Conservation (phyloP, 1,284 basidiomycete genomes). For the Trametes hirsuta region DNA sequence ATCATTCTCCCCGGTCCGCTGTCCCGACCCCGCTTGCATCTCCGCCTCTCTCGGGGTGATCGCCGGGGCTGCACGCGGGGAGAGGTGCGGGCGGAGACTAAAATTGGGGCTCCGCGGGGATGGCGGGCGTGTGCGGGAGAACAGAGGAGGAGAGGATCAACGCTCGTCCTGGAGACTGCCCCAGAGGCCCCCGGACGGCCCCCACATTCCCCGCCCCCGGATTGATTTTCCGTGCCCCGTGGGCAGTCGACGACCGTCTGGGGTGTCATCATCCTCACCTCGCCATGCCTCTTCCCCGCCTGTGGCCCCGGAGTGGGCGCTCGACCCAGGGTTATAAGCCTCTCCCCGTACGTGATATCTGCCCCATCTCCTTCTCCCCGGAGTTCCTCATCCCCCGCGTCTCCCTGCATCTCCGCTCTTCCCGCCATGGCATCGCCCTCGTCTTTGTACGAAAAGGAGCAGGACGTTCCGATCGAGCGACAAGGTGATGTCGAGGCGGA, state of each 20-base stretch:
- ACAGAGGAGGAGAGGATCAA: conserved; percentile 4
- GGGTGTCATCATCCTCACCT: conserved; percentile 1
- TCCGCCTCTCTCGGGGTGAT: not conserved
- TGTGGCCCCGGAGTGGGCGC: conserved; percentile 7
- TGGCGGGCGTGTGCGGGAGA: not conserved
- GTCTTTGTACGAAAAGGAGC: conserved; percentile 18
- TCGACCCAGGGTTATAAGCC: conserved; percentile 19
- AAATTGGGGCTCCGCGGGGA: not conserved
- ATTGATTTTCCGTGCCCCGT: not conserved
- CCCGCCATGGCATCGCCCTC: conserved; percentile 14
- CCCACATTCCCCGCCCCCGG: conserved; percentile 11
- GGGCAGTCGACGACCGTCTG: conserved; percentile 9
- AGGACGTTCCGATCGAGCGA: conserved; percentile 15
- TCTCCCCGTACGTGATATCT: conserved; percentile 19
- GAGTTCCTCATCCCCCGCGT: conserved; percentile 10
- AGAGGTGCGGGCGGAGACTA: not conserved
- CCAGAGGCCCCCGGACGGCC: not conserved
- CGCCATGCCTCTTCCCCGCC: conserved; percentile 2
- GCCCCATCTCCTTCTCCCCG: conserved; percentile 9
- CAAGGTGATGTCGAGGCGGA: conserved; percentile 19
- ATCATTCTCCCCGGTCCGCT: conserved; percentile 1
- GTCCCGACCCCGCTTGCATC: not conserved
- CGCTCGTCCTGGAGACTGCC: not conserved
- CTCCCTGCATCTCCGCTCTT: not conserved
- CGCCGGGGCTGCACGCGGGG: not conserved